These are phyloP conservation scores for Boletus smithii DNA, from an alignment of 1,284 basidiomycete species.

Conservation along the genomic window DNA sequence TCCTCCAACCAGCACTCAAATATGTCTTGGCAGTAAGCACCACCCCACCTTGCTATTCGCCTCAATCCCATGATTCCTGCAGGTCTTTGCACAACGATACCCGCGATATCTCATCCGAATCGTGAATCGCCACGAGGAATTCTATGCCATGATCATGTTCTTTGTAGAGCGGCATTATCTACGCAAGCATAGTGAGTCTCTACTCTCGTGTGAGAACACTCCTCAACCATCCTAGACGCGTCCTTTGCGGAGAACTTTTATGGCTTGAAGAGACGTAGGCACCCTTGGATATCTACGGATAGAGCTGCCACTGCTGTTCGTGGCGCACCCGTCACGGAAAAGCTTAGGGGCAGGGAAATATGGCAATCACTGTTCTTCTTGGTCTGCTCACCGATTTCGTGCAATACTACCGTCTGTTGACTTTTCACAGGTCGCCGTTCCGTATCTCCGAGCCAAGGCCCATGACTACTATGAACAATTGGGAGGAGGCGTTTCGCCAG, in stretches of 20 bases:
- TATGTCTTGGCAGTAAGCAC: conserved; percentile 84
- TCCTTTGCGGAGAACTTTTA: conserved; percentile 95
- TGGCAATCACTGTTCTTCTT: conserved; percentile 75
- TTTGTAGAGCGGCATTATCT: conserved; percentile 92
- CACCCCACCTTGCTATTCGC: neutral
- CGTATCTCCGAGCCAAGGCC: conserved; percentile 85
- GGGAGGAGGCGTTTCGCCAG: conserved; percentile 74
- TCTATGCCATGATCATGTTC: conserved; percentile 87
- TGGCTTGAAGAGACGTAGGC: conserved; percentile 75
- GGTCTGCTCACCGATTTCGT: conserved; percentile 42
- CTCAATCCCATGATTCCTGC: conserved; percentile 8
- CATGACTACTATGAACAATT: conserved; percentile 89
- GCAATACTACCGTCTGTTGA: conserved; percentile 1
- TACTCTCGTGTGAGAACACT: neutral
- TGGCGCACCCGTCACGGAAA: conserved; percentile 60
- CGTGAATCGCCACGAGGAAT: conserved; percentile 95
- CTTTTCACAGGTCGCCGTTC: conserved; percentile 69
- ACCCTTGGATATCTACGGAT: conserved; percentile 66
- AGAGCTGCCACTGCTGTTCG: conserved; percentile 65
- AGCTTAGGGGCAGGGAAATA: conserved; percentile 59
- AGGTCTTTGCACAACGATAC: conserved; percentile 95
- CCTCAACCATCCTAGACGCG: conserved; percentile 51
- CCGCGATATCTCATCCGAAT: conserved; percentile 90
- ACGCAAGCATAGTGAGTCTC: conserved; percentile 65
- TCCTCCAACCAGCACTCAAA: conserved; percentile 92